A percentile compares a stretch with the other conserved stretches of the same genome.
These are phyloP conservation scores for Trametes sanguinea DNA, from an alignment of 768 basidiomycete species.

Conservation along the genomic window DNA sequence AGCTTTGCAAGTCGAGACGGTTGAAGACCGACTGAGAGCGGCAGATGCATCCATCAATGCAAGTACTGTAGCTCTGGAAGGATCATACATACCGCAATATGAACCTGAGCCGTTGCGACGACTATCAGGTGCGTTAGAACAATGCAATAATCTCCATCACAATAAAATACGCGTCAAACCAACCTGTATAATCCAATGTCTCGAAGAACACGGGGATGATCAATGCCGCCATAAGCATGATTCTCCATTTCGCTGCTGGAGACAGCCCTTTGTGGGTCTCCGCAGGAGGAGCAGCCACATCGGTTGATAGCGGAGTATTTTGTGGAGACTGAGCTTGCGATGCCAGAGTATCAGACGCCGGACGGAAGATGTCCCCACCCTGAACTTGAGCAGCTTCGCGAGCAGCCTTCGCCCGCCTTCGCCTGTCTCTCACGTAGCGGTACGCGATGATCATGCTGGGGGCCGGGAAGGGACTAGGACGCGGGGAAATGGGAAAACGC, in stretches of 20 bases:
- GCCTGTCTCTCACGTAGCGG: conserved; percentile 17
- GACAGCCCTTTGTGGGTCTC: background rate
- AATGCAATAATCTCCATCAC: no score
- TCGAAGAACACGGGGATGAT: conserved; percentile 47
- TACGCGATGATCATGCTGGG: conserved; percentile 12
- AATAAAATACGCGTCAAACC: background rate
- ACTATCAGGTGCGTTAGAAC: conserved; percentile 31
- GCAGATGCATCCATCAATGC: background rate
- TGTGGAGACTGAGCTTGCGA: background rate
- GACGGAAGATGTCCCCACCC: background rate
- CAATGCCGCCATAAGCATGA: conserved; percentile 37
- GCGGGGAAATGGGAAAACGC: background rate
- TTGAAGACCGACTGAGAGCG: conserved; percentile 36
- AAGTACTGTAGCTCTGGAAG: no score
- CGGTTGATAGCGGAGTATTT: background rate
- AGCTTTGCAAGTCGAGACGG: conserved; percentile 41
- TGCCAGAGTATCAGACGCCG: background rate
- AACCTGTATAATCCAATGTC: conserved; percentile 40
- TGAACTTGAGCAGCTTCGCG: conserved; percentile 5
- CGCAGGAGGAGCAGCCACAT: background rate
- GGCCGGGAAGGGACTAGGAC: background rate
- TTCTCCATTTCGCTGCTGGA: conserved; percentile 12
- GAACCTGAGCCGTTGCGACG: conserved; percentile 53
- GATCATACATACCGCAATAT: conserved; percentile 45
- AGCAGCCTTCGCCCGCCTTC: conserved; percentile 11